Evolutionary conservation across 2,329 filamentous ascomycete genomes (phyloP).

Genomic region (Phyllosticta citrichinensis): DNA sequence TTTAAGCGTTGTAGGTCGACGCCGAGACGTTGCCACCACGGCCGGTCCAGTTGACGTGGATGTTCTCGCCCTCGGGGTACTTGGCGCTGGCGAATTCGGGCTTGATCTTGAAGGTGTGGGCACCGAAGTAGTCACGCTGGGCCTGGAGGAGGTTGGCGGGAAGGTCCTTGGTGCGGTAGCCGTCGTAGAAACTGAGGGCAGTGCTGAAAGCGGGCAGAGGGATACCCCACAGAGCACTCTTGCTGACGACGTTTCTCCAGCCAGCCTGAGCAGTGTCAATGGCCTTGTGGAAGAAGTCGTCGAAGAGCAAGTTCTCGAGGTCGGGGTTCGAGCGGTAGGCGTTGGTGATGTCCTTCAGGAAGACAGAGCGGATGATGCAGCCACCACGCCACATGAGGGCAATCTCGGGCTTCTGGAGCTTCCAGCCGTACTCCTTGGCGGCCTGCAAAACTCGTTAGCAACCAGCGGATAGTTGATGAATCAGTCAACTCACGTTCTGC

Average conservation of each 20-base stretch:
- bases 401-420: conserved; percentile 99
- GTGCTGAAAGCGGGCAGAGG: conserved; percentile 95
- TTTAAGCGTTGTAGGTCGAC: conserved; percentile 93
- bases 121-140: conserved; percentile 98
- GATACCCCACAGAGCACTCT: conserved; percentile 88
- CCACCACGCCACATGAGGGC: conserved; percentile 99
- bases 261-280: conserved; percentile 82
- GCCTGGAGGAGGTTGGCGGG: conserved; percentile 98
- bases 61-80: conserved; percentile 77
- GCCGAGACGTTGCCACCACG: conserved; percentile 95
- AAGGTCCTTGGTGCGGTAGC: conserved; percentile 93
- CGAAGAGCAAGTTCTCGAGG: conserved; percentile 95
- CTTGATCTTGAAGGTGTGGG: conserved; percentile 46
- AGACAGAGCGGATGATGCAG: conserved; percentile 99
- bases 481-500: conserved; percentile 63
- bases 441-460: conserved; percentile 47
- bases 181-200: conserved; percentile 96
- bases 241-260: conserved; percentile 60
- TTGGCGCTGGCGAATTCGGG: conserved; percentile 50
- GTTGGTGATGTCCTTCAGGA: conserved; percentile 98
- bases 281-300: conserved; percentile 99
- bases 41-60: conserved; percentile 99
- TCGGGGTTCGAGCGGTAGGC: conserved; percentile 92
- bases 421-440: conserved; percentile 92
- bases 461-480: conserved; percentile 8